Conservation (phyloP, 2,329 filamentous ascomycete species). For the Fusarium begoniae region DNA sequence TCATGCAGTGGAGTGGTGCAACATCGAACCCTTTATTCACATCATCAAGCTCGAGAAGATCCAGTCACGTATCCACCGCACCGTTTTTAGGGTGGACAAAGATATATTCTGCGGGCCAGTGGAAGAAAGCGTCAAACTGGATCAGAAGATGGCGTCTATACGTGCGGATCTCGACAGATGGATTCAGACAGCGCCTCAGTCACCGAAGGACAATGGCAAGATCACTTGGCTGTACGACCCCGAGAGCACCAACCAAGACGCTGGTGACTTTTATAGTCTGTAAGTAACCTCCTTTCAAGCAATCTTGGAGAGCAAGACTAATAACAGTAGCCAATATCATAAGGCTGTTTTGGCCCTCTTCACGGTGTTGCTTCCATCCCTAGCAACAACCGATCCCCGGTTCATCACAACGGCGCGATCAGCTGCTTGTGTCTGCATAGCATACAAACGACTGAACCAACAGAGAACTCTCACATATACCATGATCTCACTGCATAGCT, state of each 20-base stretch:
- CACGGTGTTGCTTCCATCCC: background rate
- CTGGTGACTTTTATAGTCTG: background rate
- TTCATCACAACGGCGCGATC: background rate
- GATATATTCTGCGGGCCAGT: background rate
- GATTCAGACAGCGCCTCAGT: background rate
- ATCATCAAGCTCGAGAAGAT: background rate
- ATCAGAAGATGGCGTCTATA: background rate
- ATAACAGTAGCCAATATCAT: background rate
- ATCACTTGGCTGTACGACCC: background rate
- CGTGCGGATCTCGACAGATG: background rate
- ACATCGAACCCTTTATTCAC: background rate
- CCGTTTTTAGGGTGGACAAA: background rate
- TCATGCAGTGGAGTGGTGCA: background rate
- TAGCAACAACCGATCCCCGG: accelerated
- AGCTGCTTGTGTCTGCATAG: background rate
- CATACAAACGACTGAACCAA: background rate
- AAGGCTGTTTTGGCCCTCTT: background rate
- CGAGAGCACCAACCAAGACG: background rate
- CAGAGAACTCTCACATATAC: background rate
- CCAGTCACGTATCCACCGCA: background rate
- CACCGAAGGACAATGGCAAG: background rate
- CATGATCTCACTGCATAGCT: background rate
- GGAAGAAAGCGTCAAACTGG: background rate
- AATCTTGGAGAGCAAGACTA: too few relatives aligned
- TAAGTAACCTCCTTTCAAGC: background rate